phyloP scores from a whole-genome alignment of 1,284 basidiomycete species.

The Melampsora occidentalis region DNA sequence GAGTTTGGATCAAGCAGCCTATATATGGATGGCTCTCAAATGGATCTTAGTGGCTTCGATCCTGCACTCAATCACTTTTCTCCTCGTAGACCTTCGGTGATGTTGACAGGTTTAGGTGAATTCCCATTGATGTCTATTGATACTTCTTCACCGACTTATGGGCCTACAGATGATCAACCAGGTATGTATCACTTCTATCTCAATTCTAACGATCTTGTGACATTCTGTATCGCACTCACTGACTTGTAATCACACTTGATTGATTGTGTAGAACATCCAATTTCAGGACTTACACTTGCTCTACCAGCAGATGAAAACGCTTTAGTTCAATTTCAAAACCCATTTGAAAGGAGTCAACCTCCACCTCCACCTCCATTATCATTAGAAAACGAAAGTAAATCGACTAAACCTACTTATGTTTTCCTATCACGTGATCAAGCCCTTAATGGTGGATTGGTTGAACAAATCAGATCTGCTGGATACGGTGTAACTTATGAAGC shows the following conservation, averaged over 20 bases:
- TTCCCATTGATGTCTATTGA: conserved; percentile 22
- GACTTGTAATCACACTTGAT: not conserved
- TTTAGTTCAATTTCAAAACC: not conserved
- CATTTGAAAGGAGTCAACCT: not conserved
- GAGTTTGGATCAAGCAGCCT: not conserved
- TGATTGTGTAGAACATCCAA: not conserved
- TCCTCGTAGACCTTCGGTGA: conserved; percentile 12
- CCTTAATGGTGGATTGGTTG: conserved; percentile 11
- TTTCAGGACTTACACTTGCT: not conserved
- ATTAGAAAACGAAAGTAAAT: not conserved
- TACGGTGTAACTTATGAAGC: conserved; percentile 33
- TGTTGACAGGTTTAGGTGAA: conserved; percentile 20
- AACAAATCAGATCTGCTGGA: conserved; percentile 24
- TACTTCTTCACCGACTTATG: not conserved
- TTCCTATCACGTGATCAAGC: conserved; percentile 24
- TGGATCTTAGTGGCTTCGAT: conserved; percentile 1
- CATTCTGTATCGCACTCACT: not conserved
- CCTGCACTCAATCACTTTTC: not conserved
- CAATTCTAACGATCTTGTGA: not conserved
- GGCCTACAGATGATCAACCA: not conserved
- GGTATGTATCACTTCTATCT: not conserved
- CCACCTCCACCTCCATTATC: not conserved
- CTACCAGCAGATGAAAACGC: not conserved
- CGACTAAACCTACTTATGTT: not conserved
- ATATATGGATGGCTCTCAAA: not conserved